Evolutionary conservation across 2,329 filamentous ascomycete species (phyloP), one percentile per base, ranked within the genome.

Genomic region (Penicillium sp.): DNA sequence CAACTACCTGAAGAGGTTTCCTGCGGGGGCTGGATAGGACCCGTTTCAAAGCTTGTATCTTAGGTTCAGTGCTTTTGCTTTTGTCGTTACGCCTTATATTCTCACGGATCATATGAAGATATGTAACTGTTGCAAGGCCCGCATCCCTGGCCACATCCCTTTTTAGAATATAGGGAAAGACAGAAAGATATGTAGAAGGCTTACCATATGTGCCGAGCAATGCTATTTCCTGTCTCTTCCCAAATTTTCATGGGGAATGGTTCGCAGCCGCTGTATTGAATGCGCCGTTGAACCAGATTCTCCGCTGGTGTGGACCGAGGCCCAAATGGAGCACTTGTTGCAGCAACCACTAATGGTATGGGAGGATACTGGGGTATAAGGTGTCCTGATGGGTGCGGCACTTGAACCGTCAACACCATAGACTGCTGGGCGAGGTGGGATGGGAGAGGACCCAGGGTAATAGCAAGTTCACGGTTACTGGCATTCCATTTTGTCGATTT

Each of bases 181-280:
- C 29, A 21, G 28, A 32, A 37, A 4, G 2, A 2, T 5, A n/a
- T 24, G 6, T 8, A 6, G 41, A 37, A 17, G 10, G 48, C 67
- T 62, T 72, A 83, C 84, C 84, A 87, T 43, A 87, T 74, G 69
- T 87, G 84, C 37, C 82, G 73, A 6, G 84, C 84, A 60, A 87
- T 87, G 62, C 81, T 85, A 60, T 87, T 83, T 4, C 83, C 83
- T 0, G 81, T 84, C 60, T 87, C 84, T 63, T 87, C 84, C 72
- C 79, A 82, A 39, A 87, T 77, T 31, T 66, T 65, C 9, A 82
- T 58, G 13, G 28, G 24, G 13, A 21, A 3, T 5, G 46, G 15
- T 37, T 61, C 61, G 6, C 69, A 58, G 21, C 68, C 65, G 32
- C 66, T 63, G 5, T 68, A 46, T 22, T 40, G 58, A 7, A 77